Evolutionary conservation across 225 moss, liverwort and hornwort genomes (phyloP).

Genomic region (Pseudoscleropodium purum): DNA sequence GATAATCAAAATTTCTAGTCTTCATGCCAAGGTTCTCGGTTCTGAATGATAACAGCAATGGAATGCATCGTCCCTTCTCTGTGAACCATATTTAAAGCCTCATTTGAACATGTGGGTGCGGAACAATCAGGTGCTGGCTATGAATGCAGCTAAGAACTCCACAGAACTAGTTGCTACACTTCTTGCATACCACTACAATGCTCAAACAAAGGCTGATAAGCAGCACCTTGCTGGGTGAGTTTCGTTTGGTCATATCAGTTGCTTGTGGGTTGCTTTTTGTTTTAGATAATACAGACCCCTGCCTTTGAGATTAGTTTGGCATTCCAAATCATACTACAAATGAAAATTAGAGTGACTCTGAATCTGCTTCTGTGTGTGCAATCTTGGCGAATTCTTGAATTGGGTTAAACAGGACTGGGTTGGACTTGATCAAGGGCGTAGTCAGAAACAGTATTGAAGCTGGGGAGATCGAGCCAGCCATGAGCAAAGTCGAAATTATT

Average conservation of each 20-base stretch:
- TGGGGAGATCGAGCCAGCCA: conserved; percentile 72
- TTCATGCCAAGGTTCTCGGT: background rate
- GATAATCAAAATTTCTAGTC: background rate
- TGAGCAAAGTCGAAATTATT: conserved; percentile 87
- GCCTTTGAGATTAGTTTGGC: background rate
- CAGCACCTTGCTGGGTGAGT: conserved; percentile 69
- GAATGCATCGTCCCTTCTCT: background rate
- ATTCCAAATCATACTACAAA: background rate
- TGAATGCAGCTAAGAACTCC: conserved; percentile 79
- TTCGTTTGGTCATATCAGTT: background rate
- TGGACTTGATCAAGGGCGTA: conserved; percentile 70
- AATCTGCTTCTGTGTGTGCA: background rate
- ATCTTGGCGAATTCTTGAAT: background rate
- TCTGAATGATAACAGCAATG: background rate
- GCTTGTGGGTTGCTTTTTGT: background rate
- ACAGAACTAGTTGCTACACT: conserved; percentile 71
- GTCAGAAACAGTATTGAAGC: conserved; percentile 76
- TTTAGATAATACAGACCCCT: background rate
- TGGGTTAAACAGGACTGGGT: conserved; percentile 38
- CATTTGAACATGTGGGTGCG: background rate
- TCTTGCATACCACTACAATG: conserved; percentile 63
- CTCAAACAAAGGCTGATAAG: conserved; percentile 80
- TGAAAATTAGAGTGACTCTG: background rate
- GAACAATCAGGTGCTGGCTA: conserved; percentile 52
- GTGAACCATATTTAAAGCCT: background rate